These are phyloP conservation scores for Tagetes patula DNA, from an alignment of 129 eudicot species.

Conservation along the genomic window DNA sequence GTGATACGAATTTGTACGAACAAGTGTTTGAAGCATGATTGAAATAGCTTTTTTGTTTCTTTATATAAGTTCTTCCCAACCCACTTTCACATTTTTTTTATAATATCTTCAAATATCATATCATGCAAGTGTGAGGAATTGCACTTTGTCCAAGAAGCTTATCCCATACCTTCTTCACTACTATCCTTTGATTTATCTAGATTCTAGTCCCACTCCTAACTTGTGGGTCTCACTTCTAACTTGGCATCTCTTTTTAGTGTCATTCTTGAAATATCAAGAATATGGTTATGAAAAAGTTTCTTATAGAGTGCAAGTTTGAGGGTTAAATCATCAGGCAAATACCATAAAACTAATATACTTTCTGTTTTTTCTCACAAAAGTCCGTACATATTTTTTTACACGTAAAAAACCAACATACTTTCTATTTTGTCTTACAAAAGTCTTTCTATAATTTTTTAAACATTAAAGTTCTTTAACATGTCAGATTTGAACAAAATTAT, in stretches of 20 bases:
- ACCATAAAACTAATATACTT: no score
- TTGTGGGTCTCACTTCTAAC: constrained; percentile 42
- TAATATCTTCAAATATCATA: constrained; percentile 44
- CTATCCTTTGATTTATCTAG: neutral
- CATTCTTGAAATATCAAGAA: constrained; percentile 8
- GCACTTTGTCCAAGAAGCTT: constrained; percentile 50
- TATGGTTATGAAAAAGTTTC: no score
- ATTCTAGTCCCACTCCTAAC: constrained; percentile 31
- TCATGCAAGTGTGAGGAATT: constrained; percentile 26
- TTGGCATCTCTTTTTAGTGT: constrained; percentile 23
- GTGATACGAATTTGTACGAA: constrained; percentile 47
- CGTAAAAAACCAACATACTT: no score
- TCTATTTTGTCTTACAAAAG: no score
- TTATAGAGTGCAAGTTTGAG: no score
- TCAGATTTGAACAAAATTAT: no score
- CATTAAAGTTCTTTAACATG: no score
- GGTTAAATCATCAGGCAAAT: no score
- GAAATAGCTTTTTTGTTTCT: constrained; percentile 10
- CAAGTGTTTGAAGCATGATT: constrained; percentile 5
- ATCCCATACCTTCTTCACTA: constrained; percentile 30
- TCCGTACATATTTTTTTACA: no score
- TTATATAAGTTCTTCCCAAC: constrained; percentile 18
- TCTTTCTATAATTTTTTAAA: no score
- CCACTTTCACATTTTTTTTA: constrained; percentile 36
- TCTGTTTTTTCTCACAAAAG: no score